These are phyloP conservation scores for Pichia sp. DNA, from an alignment of 1,139 yeast species.

Conservation along the genomic window DNA sequence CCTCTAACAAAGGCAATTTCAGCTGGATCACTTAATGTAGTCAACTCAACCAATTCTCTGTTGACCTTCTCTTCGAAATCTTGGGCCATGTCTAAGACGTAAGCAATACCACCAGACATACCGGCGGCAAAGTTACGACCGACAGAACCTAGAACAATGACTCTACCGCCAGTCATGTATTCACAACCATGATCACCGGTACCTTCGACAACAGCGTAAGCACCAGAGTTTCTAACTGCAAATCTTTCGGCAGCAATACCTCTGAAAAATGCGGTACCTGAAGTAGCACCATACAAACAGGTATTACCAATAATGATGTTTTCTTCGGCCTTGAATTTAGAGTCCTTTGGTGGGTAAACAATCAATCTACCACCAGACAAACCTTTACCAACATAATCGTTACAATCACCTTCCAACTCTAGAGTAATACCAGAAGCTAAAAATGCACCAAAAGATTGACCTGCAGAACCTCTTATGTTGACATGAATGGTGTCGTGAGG, in stretches of 20 bases:
- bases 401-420: slow-evolving; percentile 95
- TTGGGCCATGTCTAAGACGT: slow-evolving; percentile 92
- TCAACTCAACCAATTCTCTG: slow-evolving; percentile 74
- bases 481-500: slow-evolving; percentile 97
- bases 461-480: slow-evolving; percentile 88
- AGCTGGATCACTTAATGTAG: slow-evolving; percentile 73
- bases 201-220: slow-evolving; percentile 94
- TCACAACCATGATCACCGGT: slow-evolving; percentile 99
- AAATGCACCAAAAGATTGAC: slow-evolving; percentile 98
- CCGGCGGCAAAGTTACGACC: slow-evolving; percentile 98
- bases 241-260: slow-evolving; percentile 99
- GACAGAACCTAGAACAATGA: slow-evolving; percentile 83
- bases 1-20: slow-evolving; percentile 95
- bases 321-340: slow-evolving; percentile 88
- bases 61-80: slow-evolving; percentile 82
- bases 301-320: slow-evolving; percentile 96
- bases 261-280: slow-evolving; percentile 88
- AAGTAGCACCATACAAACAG: slow-evolving; percentile 95
- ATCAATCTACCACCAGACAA: slow-evolving; percentile 91
- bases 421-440: slow-evolving; percentile 93
- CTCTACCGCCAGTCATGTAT: slow-evolving; percentile 99
- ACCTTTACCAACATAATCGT: slow-evolving; percentile 97
- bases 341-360: slow-evolving; percentile 84
- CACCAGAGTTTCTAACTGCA: slow-evolving; percentile 98
- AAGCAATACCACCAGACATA: slow-evolving; percentile 99